Evolutionary conservation across 2,329 filamentous ascomycete species (phyloP).

Genomic region (Sclerotinia spermophila): DNA sequence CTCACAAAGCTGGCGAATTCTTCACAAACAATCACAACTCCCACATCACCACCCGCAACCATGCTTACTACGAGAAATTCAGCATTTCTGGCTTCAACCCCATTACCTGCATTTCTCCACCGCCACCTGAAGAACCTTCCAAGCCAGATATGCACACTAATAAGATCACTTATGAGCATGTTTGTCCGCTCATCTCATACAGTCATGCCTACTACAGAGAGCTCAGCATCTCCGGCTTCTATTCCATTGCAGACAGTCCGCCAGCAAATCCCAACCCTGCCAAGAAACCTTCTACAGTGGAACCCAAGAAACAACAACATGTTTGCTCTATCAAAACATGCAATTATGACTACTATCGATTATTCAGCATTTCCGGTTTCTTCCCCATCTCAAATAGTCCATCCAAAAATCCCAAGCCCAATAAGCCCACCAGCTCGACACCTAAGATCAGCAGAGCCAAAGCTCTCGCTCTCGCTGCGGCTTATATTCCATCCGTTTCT

Average conservation of each 20-base stretch:
- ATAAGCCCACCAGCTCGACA: too few relatives aligned
- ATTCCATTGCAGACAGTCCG: not conserved
- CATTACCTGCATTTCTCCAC: not conserved
- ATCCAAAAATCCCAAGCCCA: too few relatives aligned
- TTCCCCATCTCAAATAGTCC: too few relatives aligned
- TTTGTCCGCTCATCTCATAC: not conserved
- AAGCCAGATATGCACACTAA: too few relatives aligned
- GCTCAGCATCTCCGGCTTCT: not conserved
- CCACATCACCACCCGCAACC: not conserved
- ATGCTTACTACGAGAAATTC: not conserved
- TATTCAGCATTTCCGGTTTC: not conserved
- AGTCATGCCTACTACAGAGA: not conserved
- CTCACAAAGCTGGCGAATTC: rapidly evolving
- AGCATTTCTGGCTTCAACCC: not conserved
- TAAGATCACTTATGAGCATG: not conserved
- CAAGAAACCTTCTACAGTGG: not conserved
- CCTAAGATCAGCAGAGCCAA: not conserved
- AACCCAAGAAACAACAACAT: not conserved
- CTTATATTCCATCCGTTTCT: not conserved
- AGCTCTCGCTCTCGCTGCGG: not conserved
- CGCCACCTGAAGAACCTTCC: not conserved
- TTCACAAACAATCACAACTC: not conserved
- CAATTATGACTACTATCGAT: not conserved
- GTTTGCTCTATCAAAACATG: not conserved
- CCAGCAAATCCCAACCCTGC: not conserved